A percentile compares a stretch with the other conserved stretches of the same genome.
Conservation (phyloP, 108 stramenopile genomes). For the Fragilariopsis cylindrus region DNA sequence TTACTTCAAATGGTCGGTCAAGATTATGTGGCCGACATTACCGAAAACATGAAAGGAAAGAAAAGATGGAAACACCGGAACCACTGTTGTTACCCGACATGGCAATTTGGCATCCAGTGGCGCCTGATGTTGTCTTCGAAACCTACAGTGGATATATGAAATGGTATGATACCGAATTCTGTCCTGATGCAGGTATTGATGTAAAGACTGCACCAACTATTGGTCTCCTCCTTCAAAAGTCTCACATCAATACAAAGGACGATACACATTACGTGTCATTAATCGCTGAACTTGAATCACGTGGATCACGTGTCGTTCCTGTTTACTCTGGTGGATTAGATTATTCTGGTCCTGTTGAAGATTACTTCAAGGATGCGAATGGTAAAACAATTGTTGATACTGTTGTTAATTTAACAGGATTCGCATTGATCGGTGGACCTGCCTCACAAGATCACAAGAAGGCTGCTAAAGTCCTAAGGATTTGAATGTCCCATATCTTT, state of each 20-base stretch:
- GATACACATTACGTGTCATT: constrained; percentile 96
- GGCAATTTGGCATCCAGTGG: constrained; percentile 98
- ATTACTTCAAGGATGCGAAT: constrained; percentile 78
- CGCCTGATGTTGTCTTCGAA: constrained; percentile 91
- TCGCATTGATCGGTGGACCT: constrained; percentile 95
- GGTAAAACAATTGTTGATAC: constrained; percentile 91
- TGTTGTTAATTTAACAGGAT: constrained; percentile 95
- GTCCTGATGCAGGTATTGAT: constrained; percentile 93
- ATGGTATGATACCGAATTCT: constrained; percentile 95
- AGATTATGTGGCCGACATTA: constrained; percentile 87
- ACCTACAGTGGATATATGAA: constrained; percentile 79
- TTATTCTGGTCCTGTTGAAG: constrained; percentile 95
- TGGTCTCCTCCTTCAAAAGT: constrained; percentile 95
- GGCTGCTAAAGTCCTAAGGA: constrained; percentile 85
- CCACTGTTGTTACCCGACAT: constrained; percentile 96
- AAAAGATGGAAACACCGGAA: constrained; percentile 79
- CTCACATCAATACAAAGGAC: constrained; percentile 98
- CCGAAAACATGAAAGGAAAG: constrained; percentile 73
- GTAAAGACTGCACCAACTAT: constrained; percentile 84
- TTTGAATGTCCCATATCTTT: constrained; percentile 94
- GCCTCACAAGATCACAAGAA: constrained; percentile 96
- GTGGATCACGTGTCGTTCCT: constrained; percentile 88
- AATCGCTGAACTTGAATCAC: constrained; percentile 93
- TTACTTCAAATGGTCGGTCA: constrained; percentile 92
- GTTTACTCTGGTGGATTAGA: constrained; percentile 96